Conservation (phyloP, 106 monocot genomes). For the Phalaenopsis equestris region DNA sequence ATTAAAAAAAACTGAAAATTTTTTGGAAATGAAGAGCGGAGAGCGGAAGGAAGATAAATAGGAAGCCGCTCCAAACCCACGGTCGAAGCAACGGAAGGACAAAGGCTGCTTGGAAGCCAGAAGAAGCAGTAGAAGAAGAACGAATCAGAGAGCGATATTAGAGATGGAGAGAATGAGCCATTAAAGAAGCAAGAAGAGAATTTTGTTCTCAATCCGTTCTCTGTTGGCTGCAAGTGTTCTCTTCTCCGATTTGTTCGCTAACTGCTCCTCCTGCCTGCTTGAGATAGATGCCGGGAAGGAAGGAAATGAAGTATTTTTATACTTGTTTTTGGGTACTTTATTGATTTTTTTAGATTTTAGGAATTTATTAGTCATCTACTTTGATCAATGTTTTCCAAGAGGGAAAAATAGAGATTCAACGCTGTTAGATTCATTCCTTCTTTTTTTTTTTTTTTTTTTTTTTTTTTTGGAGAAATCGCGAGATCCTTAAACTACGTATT, state of each 20-base stretch:
- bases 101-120: neutral
- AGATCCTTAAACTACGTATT: neutral
- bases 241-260: neutral
- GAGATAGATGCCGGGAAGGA: neutral
- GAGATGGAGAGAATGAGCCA: no score
- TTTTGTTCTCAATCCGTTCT: neutral
- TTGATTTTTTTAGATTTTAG: neutral
- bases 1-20: no score
- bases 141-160: neutral
- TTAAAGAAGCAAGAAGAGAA: neutral
- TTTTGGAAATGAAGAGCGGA: neutral
- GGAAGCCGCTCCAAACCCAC: neutral
- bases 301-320: neutral
- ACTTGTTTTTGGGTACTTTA: neutral
- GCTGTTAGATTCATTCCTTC: neutral
- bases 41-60: neutral
- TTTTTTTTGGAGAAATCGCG: neutral
- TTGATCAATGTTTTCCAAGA: neutral
- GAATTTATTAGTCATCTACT: neutral
- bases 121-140: neutral
- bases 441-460: neutral
- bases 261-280: neutral
- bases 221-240: neutral
- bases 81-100: neutral
- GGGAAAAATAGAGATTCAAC: neutral